Evolutionary conservation across 1,284 basidiomycete genomes (phyloP), one percentile per base, ranked within the genome.

Genomic region (Austropuccinia psidii): DNA sequence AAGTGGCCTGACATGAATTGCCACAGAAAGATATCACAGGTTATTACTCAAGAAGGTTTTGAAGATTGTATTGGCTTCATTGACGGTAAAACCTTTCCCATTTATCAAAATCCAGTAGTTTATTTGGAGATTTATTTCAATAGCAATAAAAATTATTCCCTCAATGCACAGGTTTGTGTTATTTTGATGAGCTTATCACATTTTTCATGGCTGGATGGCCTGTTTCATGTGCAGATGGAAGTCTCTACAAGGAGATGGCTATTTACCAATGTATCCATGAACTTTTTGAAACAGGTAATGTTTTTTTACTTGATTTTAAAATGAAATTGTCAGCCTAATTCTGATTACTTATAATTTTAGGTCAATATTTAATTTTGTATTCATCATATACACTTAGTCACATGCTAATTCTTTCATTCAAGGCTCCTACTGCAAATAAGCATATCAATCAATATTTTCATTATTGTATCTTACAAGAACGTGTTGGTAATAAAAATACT

Each of bases 131-230:
- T 54, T 41, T 67, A 33, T 31, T 67, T 29, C 19, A 49, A 52
- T 54, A 15, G 24, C 11, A 67, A 67, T 24, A 27, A 67, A n/a
- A 11, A 19, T 4, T 67, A 67, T 21, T 55, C 65, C 50, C 21
- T 67, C 47, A 68, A 58, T n/a, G 33, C n/a, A 29, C 50, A 68
- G 33, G 33, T 55, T 24, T 57, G 27, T 68, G 52, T 57, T 49
- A 68, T 29, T 68, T 47, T 41, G 65, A 68, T 41, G 33, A 54
- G 37, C 27, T 9, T 29, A 57, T 68, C 37, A 68, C 52, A 24
- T n/a, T 33, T 29, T 43, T 68, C 27, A 15, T 54, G 31, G 37
- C 66, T 17, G 52, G 66, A 7, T 68, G 66, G 66, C 66, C 66
- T 8, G 54, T 37, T 11, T 69, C 55, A 21, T 69, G 54, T 49